Evolutionary conservation across 2,329 filamentous ascomycete species (phyloP).

Genomic region (Xylaria sp.): DNA sequence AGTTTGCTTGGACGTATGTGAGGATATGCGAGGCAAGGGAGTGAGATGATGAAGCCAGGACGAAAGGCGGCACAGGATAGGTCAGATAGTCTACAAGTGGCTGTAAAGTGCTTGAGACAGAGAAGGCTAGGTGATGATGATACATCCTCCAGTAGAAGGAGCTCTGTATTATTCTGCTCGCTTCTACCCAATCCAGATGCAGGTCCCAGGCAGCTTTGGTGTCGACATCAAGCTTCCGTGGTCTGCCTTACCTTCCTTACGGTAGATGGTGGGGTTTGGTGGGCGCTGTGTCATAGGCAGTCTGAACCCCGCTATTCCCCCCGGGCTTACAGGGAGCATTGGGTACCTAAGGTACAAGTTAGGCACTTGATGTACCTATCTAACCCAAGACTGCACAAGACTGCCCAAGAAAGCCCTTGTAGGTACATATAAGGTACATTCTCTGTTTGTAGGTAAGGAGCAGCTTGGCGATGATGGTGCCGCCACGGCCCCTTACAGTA

Average conservation of each 20-base stretch:
- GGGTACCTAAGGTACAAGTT: not conserved
- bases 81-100: no score
- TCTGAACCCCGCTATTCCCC: slow-evolving; percentile 16
- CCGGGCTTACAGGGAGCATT: not conserved
- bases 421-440: no score
- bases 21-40: not conserved
- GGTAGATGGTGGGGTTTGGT: slow-evolving; percentile 2
- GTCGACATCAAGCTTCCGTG: slow-evolving; percentile 28
- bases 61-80: not conserved
- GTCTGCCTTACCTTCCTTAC: not conserved
- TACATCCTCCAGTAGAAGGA: not conserved
- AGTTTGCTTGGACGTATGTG: no score
- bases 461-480: no score
- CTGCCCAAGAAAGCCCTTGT: no score
- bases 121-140: not conserved
- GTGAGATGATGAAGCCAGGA: not conserved
- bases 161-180: not conserved
- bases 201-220: slow-evolving; percentile 26
- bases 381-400: no score
- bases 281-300: slow-evolving; percentile 11
- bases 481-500: no score
- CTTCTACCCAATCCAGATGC: not conserved
- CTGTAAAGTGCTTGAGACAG: no score
- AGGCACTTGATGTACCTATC: no score
- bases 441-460: no score